Evolutionary conservation across 2,329 filamentous ascomycete genomes (phyloP).

Genomic region (Beauveria asiatica): DNA sequence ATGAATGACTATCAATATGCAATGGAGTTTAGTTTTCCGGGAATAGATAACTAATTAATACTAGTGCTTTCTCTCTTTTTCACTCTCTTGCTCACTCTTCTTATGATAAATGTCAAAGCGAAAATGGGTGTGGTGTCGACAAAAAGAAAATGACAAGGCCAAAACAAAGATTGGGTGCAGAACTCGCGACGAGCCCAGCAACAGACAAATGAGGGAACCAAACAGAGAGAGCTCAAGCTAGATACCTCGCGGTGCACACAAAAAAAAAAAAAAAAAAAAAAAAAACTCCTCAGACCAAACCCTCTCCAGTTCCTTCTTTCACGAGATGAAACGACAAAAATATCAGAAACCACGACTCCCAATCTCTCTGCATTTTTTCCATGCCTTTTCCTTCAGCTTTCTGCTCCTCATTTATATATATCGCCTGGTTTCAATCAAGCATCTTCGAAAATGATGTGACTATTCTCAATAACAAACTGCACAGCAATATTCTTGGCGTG

Average conservation of each 20-base stretch:
- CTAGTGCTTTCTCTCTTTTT: neutral
- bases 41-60: neutral
- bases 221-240: neutral
- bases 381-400: neutral
- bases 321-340: neutral
- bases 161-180: neutral
- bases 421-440: conserved; percentile 12
- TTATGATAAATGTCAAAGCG: neutral
- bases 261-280: neutral
- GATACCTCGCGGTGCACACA: neutral
- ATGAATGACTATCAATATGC: no score
- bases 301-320: neutral
- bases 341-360: neutral
- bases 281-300: conserved; percentile 11
- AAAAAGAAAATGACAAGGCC: neutral
- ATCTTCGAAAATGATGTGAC: conserved; percentile 66
- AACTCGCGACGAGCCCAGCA: conserved; percentile 5
- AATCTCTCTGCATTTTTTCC: neutral
- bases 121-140: neutral
- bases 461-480: conserved; percentile 89
- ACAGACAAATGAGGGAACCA: neutral
- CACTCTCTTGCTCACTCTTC: neutral
- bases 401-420: neutral
- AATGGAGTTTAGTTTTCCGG: no score
- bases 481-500: conserved; percentile 86